phyloP scores from a whole-genome alignment of 2,329 filamentous ascomycete species.

The Raffaelea ambrosiae region DNA sequence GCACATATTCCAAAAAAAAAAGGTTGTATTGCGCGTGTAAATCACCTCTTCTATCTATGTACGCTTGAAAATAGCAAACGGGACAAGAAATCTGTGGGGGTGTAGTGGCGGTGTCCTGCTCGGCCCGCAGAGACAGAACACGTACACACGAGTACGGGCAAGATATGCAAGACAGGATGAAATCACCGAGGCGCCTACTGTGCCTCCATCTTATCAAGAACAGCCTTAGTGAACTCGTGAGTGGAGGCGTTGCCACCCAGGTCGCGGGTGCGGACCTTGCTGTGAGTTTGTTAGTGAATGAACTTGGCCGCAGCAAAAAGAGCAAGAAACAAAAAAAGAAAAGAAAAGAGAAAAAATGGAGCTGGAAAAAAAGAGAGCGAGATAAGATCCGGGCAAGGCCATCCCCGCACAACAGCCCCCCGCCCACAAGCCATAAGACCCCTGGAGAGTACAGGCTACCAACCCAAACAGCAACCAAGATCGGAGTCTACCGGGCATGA shows the following conservation, averaged over 20 bases:
- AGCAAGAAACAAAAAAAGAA: background rate
- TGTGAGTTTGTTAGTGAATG: constrained; percentile 45
- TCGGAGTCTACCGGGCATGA: no score
- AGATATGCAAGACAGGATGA: background rate
- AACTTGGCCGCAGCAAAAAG: no score
- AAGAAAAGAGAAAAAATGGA: background rate
- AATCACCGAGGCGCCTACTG: constrained; percentile 31
- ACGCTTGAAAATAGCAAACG: no score
- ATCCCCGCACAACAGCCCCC: no score
- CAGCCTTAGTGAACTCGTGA: constrained; percentile 88
- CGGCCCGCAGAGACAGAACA: no score
- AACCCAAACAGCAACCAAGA: no score
- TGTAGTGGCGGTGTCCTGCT: background rate
- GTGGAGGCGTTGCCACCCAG: constrained; percentile 91
- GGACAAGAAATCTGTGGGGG: background rate
- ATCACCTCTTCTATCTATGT: no score
- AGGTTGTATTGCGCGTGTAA: no score
- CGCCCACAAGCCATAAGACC: no score
- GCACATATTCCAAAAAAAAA: background rate
- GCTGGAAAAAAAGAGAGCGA: constrained; percentile 1
- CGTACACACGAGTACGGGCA: background rate
- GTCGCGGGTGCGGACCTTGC: constrained; percentile 81
- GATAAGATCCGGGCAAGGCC: no score
- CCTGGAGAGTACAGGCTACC: no score
- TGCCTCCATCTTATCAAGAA: constrained; percentile 91